Base-by-base conservation (phyloP, 1,284 basidiomycete species). In the Cryptococcus sp. region DNA sequence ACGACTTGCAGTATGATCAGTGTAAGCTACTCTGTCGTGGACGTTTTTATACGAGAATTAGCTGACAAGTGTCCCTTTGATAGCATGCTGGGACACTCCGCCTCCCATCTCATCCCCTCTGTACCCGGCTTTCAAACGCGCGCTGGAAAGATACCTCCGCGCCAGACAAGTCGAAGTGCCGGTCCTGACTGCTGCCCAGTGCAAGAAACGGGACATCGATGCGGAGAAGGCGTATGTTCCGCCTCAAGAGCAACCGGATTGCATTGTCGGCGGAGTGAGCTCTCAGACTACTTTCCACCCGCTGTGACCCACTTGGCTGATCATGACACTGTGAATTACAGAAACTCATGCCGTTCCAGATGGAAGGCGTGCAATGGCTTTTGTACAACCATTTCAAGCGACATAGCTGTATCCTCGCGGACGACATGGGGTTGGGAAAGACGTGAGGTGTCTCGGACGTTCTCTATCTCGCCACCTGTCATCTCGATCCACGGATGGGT, bases 351-450 rank as follows among this genome's bases (percentile, higher is more conserved):
- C 85, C 86, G 23, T 95, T 93, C 79, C 91, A 94, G 87, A 83
- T 95, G 23, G 88, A 93, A 53, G 94, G 95, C 5, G 87, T 97
- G 62, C 94, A 94, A 63, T 97, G 94, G 93, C 82, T 97, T 31
- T 86, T 86, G 61, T 84, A 87, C 69, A 93, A 95, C 67, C 93
- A 93, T 89, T 91, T 87, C 85, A 87, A 86, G 65, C 83, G 84
- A 47, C 91, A 93, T 64, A 87, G 88, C 41, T 93, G 90, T 67
- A 98, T 97, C 65, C 84, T 98, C n/a, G 93, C 94, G 3, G 95
- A 99, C 72, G 95, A 98, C 78, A 98, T 99, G 95, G 93, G 92
- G 54, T 78, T 94, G 67, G 79, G 75, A n/a, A 79, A 80, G 60
- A 80, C 78, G 68, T 80, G 10, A 59, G 72, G 62, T 10, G 0